These are phyloP conservation scores for Ulmus americana DNA, from an alignment of 331 rosid genomes.

Conservation along the genomic window DNA sequence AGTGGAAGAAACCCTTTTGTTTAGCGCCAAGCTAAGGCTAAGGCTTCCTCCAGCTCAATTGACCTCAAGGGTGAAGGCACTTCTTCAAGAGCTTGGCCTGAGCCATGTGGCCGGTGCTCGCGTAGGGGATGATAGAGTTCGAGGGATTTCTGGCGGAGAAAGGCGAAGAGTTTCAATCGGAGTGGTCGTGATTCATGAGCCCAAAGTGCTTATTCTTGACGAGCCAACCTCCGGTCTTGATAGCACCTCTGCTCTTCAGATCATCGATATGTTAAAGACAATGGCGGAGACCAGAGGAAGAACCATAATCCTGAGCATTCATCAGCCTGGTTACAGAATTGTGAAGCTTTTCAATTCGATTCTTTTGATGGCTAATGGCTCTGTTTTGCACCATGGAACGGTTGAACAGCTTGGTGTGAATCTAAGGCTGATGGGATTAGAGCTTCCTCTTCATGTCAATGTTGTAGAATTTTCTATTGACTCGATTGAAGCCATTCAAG, in stretches of 20 bases:
- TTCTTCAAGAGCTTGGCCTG: constrained; percentile 72
- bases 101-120: constrained; percentile 57
- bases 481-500: constrained; percentile 58
- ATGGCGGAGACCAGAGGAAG: constrained; percentile 80
- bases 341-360: constrained; percentile 72
- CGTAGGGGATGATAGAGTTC: constrained; percentile 71
- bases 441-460: constrained; percentile 80
- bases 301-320: constrained; percentile 77
- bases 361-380: constrained; percentile 61
- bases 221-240: constrained; percentile 98
- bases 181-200: constrained; percentile 87
- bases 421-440: constrained; percentile 60
- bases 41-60: constrained; percentile 42
- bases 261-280: constrained; percentile 71
- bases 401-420: constrained; percentile 61
- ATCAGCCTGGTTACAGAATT: constrained; percentile 92
- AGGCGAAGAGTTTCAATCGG: constrained; percentile 89
- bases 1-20: constrained; percentile 85
- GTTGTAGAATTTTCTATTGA: constrained; percentile 86
- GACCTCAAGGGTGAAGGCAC: constrained; percentile 49
- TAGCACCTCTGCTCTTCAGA: constrained; percentile 81
- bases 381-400: constrained; percentile 71
- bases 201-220: constrained; percentile 71
- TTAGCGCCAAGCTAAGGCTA: constrained; percentile 75
- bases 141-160: constrained; percentile 95